A percentile compares a stretch with the other conserved stretches of the same genome.
These are phyloP conservation scores for Phytophthora cactorum DNA, from an alignment of 352 stramenopile species.

Conservation along the genomic window DNA sequence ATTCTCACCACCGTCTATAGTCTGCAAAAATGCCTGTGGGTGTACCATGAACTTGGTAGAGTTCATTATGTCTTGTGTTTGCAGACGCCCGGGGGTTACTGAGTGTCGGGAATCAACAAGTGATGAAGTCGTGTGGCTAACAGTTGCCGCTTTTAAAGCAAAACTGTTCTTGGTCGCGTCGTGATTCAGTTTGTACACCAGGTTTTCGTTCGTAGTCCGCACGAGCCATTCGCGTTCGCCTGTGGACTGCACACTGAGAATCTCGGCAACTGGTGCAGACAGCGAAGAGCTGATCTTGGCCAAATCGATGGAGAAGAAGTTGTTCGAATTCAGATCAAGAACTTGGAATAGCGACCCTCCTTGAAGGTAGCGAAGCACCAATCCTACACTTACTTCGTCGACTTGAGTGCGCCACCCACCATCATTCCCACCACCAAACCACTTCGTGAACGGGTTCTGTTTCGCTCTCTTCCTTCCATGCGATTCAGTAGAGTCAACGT, in stretches of 20 bases:
- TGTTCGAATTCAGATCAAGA: conserved; percentile 47
- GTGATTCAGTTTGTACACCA: conserved; percentile 43
- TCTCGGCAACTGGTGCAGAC: conserved; percentile 14
- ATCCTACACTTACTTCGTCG: conserved; percentile 36
- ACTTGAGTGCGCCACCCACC: conserved; percentile 28
- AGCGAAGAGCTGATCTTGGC: conserved; percentile 13
- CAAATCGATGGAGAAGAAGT: conserved; percentile 62
- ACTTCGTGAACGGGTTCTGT: conserved; percentile 56
- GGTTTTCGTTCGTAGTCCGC: conserved; percentile 44
- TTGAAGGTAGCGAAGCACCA: conserved; percentile 56
- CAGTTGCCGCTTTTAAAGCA: conserved; percentile 33
- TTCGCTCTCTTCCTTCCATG: conserved; percentile 17
- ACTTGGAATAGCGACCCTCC: conserved; percentile 65
- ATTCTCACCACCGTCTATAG: conserved; percentile 10
- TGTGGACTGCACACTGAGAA: conserved; percentile 50
- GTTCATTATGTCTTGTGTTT: conserved; percentile 1
- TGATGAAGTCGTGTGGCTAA: conserved; percentile 8
- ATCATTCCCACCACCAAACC: conserved; percentile 38
- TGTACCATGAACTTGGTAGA: conserved; percentile 42
- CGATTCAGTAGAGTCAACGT: conserved; percentile 23
- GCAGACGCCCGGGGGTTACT: conserved; percentile 29
- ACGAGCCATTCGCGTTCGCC: conserved; percentile 56
- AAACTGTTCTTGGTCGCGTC: conserved; percentile 29
- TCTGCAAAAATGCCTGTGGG: conserved; percentile 55
- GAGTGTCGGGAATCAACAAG: conserved; percentile 37